These are phyloP conservation scores for Citrus australasica DNA, from an alignment of 345 rosid species.

Conservation along the genomic window DNA sequence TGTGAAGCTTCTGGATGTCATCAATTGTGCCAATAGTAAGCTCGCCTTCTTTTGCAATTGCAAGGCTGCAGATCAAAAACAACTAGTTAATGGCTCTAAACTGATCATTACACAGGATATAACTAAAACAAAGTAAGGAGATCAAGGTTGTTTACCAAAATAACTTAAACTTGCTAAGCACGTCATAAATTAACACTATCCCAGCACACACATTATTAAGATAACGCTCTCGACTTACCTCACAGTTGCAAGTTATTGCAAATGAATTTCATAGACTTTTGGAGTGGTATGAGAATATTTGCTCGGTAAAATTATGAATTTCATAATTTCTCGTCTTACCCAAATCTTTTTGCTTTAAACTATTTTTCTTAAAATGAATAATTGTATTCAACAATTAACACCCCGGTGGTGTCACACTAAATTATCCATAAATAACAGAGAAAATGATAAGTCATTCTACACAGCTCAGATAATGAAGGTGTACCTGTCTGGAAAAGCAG, in stretches of 20 bases:
- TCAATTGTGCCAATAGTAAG: conserved; percentile 94
- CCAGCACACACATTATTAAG: neutral
- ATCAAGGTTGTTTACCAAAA: neutral
- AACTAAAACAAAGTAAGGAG: neutral
- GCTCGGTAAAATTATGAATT: neutral
- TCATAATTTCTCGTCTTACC: no score
- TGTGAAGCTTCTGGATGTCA: conserved; percentile 97
- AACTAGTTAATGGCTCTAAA: conserved; percentile 6
- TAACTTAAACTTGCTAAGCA: neutral
- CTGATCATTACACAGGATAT: neutral
- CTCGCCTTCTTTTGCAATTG: conserved; percentile 92
- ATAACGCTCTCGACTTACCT: neutral
- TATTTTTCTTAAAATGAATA: neutral
- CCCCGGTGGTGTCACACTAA: neutral
- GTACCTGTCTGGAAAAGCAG: conserved; percentile 97
- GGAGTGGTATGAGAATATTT: neutral
- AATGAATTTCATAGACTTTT: neutral
- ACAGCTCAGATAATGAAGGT: neutral
- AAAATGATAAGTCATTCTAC: neutral
- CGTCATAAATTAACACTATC: neutral
- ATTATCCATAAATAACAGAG: neutral
- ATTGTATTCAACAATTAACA: neutral
- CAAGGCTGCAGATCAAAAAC: conserved; percentile 53
- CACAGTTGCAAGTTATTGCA: neutral
- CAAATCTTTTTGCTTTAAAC: neutral